Percentiles rank a stretch among this genome's conserved stretches.
These are phyloP conservation scores for Ophiostoma australiae DNA, from an alignment of 2,329 filamentous ascomycete species.

Conservation along the genomic window DNA sequence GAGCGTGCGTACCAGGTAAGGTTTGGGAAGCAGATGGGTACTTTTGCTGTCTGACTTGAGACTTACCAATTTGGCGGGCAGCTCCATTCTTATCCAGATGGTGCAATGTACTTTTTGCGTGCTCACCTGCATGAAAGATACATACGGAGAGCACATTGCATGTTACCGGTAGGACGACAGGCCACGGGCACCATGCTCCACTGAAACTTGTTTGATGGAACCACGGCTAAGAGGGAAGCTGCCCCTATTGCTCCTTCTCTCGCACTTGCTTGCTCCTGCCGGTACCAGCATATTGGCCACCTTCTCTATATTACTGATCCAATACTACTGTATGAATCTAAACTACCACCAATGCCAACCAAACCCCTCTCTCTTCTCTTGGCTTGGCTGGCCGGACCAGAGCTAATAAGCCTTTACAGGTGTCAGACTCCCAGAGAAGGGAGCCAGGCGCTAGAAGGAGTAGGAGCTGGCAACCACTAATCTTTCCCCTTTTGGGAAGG, in stretches of 20 bases:
- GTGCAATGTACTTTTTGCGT: neutral
- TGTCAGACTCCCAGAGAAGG: neutral
- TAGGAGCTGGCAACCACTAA: neutral
- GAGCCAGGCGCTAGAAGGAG: neutral
- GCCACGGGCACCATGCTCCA: conserved; percentile 9
- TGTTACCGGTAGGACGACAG: neutral
- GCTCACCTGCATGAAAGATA: neutral
- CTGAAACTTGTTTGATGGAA: conserved; percentile 14
- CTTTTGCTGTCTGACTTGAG: neutral
- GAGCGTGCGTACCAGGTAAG: no score
- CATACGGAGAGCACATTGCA: neutral
- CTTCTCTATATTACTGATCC: no score
- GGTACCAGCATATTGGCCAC: no score
- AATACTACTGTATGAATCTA: no score
- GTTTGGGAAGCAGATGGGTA: neutral
- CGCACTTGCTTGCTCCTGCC: neutral
- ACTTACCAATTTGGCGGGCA: conserved; percentile 13
- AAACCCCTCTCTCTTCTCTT: neutral
- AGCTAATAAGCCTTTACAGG: no score
- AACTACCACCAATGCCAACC: neutral
- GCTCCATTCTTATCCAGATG: neutral
- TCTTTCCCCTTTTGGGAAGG: conserved; percentile 18
- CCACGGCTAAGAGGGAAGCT: neutral
- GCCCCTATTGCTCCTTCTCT: conserved; percentile 3
- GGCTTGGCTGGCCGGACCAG: neutral